phyloP scores from a whole-genome alignment of 176 grass and related monocot species.

The Guadua angustifolia region DNA sequence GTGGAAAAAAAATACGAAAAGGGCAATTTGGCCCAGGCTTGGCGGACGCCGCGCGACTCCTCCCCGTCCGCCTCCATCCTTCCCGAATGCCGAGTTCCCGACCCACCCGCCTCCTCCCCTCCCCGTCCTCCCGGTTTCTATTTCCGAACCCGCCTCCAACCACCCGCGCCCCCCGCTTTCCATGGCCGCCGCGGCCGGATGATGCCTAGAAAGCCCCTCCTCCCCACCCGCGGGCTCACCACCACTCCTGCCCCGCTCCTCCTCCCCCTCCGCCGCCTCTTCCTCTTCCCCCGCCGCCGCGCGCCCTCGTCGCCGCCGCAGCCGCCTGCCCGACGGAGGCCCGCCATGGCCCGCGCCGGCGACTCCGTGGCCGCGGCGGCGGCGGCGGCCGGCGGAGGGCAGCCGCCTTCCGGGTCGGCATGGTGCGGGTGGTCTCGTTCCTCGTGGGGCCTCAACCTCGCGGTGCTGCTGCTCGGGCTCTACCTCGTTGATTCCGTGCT shows the following conservation, averaged over 20 bases:
- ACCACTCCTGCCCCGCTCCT: slow-evolving; percentile 45
- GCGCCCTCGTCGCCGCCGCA: slow-evolving; percentile 45
- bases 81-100: not conserved
- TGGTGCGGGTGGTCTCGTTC: slow-evolving; percentile 74
- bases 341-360: slow-evolving; percentile 46
- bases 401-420: slow-evolving; percentile 68
- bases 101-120: not conserved
- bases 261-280: slow-evolving; percentile 47
- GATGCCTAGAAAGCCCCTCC: slow-evolving; percentile 58
- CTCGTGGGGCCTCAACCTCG: slow-evolving; percentile 69
- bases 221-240: slow-evolving; percentile 47
- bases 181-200: slow-evolving; percentile 48
- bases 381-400: slow-evolving; percentile 6
- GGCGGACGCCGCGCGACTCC: slow-evolving; percentile 10
- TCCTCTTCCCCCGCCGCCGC: slow-evolving; percentile 54
- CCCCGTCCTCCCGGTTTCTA: slow-evolving; percentile 27
- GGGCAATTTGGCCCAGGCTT: too few species aligned
- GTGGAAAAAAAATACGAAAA: too few species aligned
- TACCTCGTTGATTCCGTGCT: slow-evolving; percentile 61
- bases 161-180: slow-evolving; percentile 43
- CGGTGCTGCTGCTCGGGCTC: slow-evolving; percentile 65
- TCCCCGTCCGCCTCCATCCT: not conserved
- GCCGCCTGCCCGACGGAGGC: slow-evolving; percentile 41
- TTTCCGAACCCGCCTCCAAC: slow-evolving; percentile 44
- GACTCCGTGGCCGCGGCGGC: slow-evolving; percentile 29